Evolutionary conservation across 441 rosid species (phyloP).

Genomic region (Populus tomentosa): DNA sequence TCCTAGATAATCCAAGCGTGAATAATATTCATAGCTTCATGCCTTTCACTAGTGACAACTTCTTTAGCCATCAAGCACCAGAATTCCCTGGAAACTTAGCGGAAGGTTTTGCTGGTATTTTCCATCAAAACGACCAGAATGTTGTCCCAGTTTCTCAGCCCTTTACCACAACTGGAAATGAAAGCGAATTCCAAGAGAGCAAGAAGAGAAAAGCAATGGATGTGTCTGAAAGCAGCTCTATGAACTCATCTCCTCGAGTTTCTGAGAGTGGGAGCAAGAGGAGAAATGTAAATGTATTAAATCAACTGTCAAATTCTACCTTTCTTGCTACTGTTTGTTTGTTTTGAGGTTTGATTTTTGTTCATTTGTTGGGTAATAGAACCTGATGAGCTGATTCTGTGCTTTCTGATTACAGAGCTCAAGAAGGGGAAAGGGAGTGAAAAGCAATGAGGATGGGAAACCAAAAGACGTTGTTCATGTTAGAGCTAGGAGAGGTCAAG

Average conservation of each 20-base stretch:
- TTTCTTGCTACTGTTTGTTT: not conserved
- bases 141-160: conserved; percentile 10
- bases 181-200: conserved; percentile 20
- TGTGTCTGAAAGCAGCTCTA: conserved; percentile 33
- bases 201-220: conserved; percentile 41
- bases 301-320: not conserved
- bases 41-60: conserved; percentile 23
- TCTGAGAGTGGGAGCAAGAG: conserved; percentile 25
- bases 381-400: not conserved
- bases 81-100: conserved; percentile 30
- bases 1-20: conserved; percentile 19
- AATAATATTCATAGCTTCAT: conserved; percentile 26
- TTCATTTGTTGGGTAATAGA: too few species aligned
- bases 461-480: conserved; percentile 63
- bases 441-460: conserved; percentile 38
- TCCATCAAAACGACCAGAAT: conserved; percentile 22
- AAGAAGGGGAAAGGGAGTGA: conserved; percentile 50
- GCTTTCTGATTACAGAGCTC: conserved; percentile 24
- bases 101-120: conserved; percentile 23
- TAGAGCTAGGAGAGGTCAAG: conserved; percentile 85
- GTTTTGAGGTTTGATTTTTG: not conserved
- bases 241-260: conserved; percentile 32
- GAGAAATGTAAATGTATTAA: conserved; percentile 26
- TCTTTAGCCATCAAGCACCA: conserved; percentile 29
- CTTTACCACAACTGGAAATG: conserved; percentile 6